These are phyloP conservation scores for Raffaelea deltoideospora DNA, from an alignment of 2,329 filamentous ascomycete species.

Conservation along the genomic window DNA sequence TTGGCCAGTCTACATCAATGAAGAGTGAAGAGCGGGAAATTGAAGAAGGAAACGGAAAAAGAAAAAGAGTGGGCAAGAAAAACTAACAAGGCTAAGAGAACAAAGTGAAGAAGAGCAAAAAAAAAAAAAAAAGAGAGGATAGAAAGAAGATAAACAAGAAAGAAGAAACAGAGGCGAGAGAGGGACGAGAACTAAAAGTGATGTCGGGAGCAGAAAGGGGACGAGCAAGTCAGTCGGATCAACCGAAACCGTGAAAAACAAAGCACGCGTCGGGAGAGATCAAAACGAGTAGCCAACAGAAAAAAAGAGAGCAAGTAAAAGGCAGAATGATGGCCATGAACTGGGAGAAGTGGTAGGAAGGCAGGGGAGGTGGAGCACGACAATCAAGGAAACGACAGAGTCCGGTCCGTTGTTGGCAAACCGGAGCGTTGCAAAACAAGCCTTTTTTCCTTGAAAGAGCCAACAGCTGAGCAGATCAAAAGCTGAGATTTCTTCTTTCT, in stretches of 20 bases:
- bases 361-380: background rate
- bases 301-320: background rate
- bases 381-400: background rate
- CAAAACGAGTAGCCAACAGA: background rate
- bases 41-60: too few relatives aligned
- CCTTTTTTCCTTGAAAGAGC: too few relatives aligned
- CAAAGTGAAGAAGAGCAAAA: background rate
- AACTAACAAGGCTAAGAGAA: background rate
- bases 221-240: slow-evolving; percentile 2
- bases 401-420: slow-evolving; percentile 1
- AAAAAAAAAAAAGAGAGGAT: background rate
- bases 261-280: too few relatives aligned
- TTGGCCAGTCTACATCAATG: too few relatives aligned
- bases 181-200: background rate
- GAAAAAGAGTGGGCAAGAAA: background rate
- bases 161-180: background rate
- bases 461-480: too few relatives aligned
- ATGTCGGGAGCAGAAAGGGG: background rate
- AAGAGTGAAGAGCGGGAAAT: too few relatives aligned
- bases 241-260: too few relatives aligned
- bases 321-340: background rate
- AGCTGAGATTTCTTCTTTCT: too few relatives aligned
- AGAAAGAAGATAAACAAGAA: background rate
- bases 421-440: slow-evolving; percentile 4
- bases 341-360: background rate